Evolutionary conservation across 768 basidiomycete genomes (phyloP).

Genomic region (Nevesoporus exiguus): DNA sequence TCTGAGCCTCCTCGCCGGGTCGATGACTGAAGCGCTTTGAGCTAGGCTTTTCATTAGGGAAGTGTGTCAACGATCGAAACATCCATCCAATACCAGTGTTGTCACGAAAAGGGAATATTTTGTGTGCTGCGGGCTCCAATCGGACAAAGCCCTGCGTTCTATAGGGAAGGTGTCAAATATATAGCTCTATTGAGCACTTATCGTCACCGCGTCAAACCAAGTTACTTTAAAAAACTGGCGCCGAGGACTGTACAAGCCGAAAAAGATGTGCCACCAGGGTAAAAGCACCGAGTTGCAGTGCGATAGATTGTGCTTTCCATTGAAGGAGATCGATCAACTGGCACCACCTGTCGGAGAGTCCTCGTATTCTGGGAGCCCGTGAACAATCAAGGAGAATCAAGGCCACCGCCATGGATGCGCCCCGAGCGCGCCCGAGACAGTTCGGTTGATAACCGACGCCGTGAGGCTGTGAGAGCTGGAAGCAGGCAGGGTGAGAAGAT

Average conservation of each 20-base stretch:
- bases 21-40: slow-evolving; percentile 7
- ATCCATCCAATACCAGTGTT: not conserved
- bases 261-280: slow-evolving; percentile 7
- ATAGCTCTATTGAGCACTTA: slow-evolving; percentile 3
- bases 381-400: slow-evolving; percentile 2
- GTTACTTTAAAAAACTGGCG: slow-evolving; percentile 3
- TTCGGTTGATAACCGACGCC: slow-evolving; percentile 5
- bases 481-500: slow-evolving; percentile 10
- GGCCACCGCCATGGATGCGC: slow-evolving; percentile 4
- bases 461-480: slow-evolving; percentile 3
- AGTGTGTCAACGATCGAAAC: slow-evolving; percentile 10
- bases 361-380: slow-evolving; percentile 7
- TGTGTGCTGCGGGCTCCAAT: slow-evolving; percentile 6
- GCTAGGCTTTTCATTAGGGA: not conserved
- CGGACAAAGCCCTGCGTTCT: not conserved
- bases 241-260: slow-evolving; percentile 7
- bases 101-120: not conserved
- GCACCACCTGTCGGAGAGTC: slow-evolving; percentile 10
- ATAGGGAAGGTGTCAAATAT: not conserved
- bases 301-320: slow-evolving; percentile 4
- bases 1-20: slow-evolving; percentile 6
- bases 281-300: slow-evolving; percentile 7
- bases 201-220: slow-evolving; percentile 1
- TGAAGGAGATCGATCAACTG: slow-evolving; percentile 9
- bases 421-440: slow-evolving; percentile 12